Evolutionary conservation across 805 yeast species (phyloP).

Genomic region (Aciculoconidium aculeatum): DNA sequence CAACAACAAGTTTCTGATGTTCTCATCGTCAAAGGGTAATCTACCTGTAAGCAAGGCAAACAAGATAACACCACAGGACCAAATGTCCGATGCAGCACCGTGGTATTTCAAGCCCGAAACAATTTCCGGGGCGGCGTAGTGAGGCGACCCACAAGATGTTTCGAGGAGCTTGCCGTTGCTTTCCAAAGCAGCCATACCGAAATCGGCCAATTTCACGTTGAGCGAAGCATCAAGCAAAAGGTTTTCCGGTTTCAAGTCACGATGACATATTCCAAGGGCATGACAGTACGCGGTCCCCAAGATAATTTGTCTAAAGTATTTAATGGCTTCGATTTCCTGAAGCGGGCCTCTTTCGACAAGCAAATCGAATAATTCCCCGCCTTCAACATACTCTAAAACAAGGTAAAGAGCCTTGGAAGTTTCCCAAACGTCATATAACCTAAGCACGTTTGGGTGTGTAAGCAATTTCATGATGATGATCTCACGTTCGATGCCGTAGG

Average conservation of each 20-base stretch:
- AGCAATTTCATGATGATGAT: constrained; percentile 95
- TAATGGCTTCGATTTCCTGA: constrained; percentile 67
- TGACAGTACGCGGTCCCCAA: constrained; percentile 79
- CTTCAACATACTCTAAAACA: constrained; percentile 78
- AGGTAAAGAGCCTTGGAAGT: constrained; percentile 81
- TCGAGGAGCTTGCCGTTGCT: constrained; percentile 63
- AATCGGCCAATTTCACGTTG: constrained; percentile 76
- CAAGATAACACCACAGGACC: constrained; percentile 84
- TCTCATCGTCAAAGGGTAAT: constrained; percentile 79
- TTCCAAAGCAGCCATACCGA: constrained; percentile 87
- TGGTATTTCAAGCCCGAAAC: constrained; percentile 74
- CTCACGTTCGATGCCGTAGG: constrained; percentile 95
- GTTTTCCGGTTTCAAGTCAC: constrained; percentile 82
- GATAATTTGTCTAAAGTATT: constrained; percentile 70
- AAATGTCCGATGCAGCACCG: constrained; percentile 80
- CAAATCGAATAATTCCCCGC: constrained; percentile 80
- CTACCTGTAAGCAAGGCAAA: constrained; percentile 78
- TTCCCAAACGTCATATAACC: constrained; percentile 97
- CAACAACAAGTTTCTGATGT: constrained; percentile 60
- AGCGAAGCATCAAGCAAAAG: constrained; percentile 59
- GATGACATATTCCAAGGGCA: constrained; percentile 71
- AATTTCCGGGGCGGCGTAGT: constrained; percentile 84
- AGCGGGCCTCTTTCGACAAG: constrained; percentile 67
- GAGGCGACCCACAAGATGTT: constrained; percentile 85
- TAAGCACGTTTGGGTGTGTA: constrained; percentile 90